Evolutionary conservation across 2,329 filamentous ascomycete species (phyloP).

Genomic region (Neopestalotiopsis sp.): DNA sequence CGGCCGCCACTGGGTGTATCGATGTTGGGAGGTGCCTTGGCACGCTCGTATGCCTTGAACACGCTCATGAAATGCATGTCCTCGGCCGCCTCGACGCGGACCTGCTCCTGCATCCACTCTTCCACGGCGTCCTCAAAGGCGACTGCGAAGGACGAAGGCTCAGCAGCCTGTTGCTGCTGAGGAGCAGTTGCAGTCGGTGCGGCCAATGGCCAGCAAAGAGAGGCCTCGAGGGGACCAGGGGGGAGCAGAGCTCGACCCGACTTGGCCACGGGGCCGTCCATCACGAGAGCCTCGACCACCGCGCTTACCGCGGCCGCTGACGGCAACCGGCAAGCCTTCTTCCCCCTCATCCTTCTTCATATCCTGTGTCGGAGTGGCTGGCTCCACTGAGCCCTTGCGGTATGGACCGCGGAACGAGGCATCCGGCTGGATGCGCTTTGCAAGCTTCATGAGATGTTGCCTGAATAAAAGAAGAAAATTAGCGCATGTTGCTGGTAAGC

Average conservation of each 20-base stretch:
- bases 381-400: not conserved
- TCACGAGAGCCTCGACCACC: too few species aligned
- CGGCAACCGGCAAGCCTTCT: not conserved
- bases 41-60: too few species aligned
- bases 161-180: too few species aligned
- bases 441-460: not conserved
- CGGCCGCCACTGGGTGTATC: too few species aligned
- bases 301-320: not conserved
- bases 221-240: too few species aligned
- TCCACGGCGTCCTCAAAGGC: conserved; percentile 3
- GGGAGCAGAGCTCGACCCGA: too few species aligned
- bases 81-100: not conserved
- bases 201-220: too few species aligned
- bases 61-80: too few species aligned
- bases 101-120: conserved; percentile 6
- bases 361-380: not conserved
- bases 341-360: not conserved
- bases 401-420: not conserved
- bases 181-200: too few species aligned
- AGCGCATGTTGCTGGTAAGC: not conserved
- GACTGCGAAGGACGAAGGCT: not conserved
- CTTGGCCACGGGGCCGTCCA: too few species aligned
- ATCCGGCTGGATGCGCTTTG: not conserved
- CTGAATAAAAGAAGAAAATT: not conserved
- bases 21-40: too few species aligned